Evolutionary conservation across 495 filamentous ascomycete genomes (phyloP), one percentile per base, ranked within the genome.

Genomic region (Corynascus novoguineensis): DNA sequence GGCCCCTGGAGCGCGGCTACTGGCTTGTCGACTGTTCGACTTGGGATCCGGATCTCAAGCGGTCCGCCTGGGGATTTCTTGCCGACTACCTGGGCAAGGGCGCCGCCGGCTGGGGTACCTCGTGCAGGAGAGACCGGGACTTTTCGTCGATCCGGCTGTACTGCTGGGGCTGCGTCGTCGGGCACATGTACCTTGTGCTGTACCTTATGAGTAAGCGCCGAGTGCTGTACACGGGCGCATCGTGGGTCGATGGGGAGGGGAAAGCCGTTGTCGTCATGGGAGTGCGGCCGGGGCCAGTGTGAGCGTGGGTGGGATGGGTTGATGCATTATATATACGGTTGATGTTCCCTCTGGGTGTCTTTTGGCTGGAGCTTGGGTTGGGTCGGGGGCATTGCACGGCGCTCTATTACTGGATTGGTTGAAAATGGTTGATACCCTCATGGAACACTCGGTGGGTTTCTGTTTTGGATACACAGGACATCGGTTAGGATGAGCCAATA

Each of bases 91-190:
- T 91, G 10, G 72, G 71, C 2, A 74, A 75, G 17, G 84, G 80
- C 0, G 62, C 73, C 19, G 85, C 84, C 0, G 88, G 87, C 0
- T 90, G 87, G 86, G 86, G 86, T 0, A 77, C 87, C 0, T 80
- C 78, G 56, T 73, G 74, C 35, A 49, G 27, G 45, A 68, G 72
- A 17, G 69, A 75, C 29, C 17, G 28, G 10, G 62, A 62, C 0
- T 70, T 85, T 40, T 41, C 40, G 19, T 62, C 61, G 57, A 42
- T 79, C 5, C 78, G 81, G 35, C 68, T 87, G 0, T 89, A 83
- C 58, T 83, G 85, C 54, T 92, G 84, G 81, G 87, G 86, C 0
- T 72, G 77, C 22, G 70, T 85, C 5, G 78, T 79, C 1, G 70
- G 74, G 31, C 81, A 90, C 60, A 68, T 88, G 34, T 89, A 86